Evolutionary conservation across 208 protist species (phyloP).

Genomic region (Phytomonas sp.): DNA sequence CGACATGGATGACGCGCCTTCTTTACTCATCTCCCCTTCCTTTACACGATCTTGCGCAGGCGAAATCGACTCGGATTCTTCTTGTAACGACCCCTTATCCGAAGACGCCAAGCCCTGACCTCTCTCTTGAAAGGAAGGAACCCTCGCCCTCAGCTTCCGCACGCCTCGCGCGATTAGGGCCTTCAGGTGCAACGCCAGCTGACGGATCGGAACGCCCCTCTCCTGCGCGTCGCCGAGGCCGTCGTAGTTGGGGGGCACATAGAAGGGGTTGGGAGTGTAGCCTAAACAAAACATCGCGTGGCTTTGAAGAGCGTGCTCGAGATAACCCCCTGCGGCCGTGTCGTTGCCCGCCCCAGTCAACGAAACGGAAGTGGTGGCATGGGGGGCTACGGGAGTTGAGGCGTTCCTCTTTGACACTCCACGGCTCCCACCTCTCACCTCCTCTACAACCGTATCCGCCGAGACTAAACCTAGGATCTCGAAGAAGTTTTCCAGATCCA

Average conservation of each 20-base stretch:
- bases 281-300: constrained; percentile 53
- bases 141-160: background rate
- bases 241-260: background rate
- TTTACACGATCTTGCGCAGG: background rate
- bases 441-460: background rate
- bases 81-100: background rate
- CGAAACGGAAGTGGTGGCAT: constrained; percentile 2
- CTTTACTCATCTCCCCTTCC: background rate
- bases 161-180: background rate
- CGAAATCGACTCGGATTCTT: background rate
- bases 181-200: background rate
- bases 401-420: background rate
- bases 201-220: background rate
- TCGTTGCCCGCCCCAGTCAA: constrained; percentile 7
- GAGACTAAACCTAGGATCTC: constrained; percentile 11
- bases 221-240: background rate
- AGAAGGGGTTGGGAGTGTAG: constrained; percentile 16
- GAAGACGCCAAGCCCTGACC: background rate
- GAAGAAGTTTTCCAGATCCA: constrained; percentile 20
- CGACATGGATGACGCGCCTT: background rate
- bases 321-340: constrained; percentile 24
- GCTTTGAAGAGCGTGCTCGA: constrained; percentile 49
- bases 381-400: background rate
- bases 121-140: background rate
- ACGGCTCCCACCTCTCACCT: background rate